Percentiles rank a stretch among this genome's conserved stretches.
These are phyloP conservation scores for Petasospora rhodanensis DNA, from an alignment of 1,139 yeast species.

Conservation along the genomic window DNA sequence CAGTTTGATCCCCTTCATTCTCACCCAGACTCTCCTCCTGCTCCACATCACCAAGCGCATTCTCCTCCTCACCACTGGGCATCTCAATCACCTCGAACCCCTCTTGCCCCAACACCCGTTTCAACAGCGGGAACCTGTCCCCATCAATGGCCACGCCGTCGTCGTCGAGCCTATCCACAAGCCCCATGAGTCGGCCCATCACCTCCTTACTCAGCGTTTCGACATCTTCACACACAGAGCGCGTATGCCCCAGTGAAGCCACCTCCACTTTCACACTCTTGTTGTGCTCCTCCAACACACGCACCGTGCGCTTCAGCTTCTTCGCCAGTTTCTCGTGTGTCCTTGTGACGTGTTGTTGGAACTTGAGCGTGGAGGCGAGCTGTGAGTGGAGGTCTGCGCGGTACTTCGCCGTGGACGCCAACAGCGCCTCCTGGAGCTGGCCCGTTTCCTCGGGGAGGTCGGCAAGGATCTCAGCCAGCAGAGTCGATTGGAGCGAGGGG, in stretches of 20 bases:
- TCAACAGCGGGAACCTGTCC: constrained; percentile 11
- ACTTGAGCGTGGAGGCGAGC: constrained; percentile 28
- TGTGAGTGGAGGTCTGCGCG: constrained; percentile 39
- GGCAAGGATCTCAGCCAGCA: constrained; percentile 9
- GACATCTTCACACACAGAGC: constrained; percentile 8
- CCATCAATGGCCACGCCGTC: constrained; percentile 6
- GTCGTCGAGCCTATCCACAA: constrained; percentile 5
- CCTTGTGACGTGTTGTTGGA: constrained; percentile 21
- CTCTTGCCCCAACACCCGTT: constrained; percentile 11
- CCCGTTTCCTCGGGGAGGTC: constrained; percentile 12
- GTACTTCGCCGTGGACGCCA: constrained; percentile 34
- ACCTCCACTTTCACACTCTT: constrained; percentile 1
- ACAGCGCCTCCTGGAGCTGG: constrained; percentile 33
- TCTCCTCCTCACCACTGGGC: constrained; percentile 1
- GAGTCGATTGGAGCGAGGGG: constrained; percentile 9
- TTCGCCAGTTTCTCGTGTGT: constrained; percentile 10
- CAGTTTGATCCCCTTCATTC: not conserved
- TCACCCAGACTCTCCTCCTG: not conserved
- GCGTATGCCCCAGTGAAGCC: not conserved
- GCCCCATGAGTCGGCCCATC: constrained; percentile 10
- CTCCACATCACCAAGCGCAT: not conserved
- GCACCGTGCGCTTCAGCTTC: constrained; percentile 8
- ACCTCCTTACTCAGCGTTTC: constrained; percentile 8
- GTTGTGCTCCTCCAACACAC: constrained; percentile 7
- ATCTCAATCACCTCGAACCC: constrained; percentile 13